Base-by-base conservation (phyloP, 768 basidiomycete genomes). In the Zangia roseola region DNA sequence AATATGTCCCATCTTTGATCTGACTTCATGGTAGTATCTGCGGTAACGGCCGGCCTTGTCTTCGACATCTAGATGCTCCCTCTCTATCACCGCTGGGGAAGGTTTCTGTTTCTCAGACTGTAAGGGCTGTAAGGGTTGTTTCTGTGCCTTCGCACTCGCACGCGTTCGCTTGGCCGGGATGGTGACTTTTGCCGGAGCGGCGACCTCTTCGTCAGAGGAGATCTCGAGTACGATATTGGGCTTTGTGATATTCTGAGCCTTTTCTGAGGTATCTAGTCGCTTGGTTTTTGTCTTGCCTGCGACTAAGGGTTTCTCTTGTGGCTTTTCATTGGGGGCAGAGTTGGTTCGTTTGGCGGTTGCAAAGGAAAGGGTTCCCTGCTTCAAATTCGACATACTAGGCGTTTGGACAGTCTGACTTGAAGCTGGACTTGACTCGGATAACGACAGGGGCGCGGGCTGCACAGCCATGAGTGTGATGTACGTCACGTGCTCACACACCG, bases 31-130 rank as follows among this genome's bases (percentile, higher is more conserved):
- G 60, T 77, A 76, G 17, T 81, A 68, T 43, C 72, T 71, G n/a
- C 66, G 69, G 72, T 81, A 91, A 43, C 67, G 74, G 33, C 73
- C 65, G 46, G 77, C 73, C 45, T 78, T 80, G 19, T 73, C 72
- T 39, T 80, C 65, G 30, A 80, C 63, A 35, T 77, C 72, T 7
- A 75, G 67, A 17, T 25, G 56, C 41, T 59, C 56, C 35, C 51
- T 56, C 47, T 57, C 44, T 39, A 62, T 58, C 12, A 43, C 50
- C 20, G 10, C 51, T 16, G 38, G 33, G n/a, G 33, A 40, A 20
- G 48, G 17, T 1, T 41, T 35, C 12, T 21, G 42, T 39, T 45
- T 47, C 46, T 59, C 47, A 34, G 44, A 41, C 41, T 35, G 58
- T 28, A 40, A 42, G 42, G 2, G 41, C 23, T 40, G 46, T n/a